Percentiles rank a stretch among this genome's conserved stretches.
Evolutionary conservation across 2,329 filamentous ascomycete species (phyloP).

Genomic region (Aspergillus pseudoviridinutans): DNA sequence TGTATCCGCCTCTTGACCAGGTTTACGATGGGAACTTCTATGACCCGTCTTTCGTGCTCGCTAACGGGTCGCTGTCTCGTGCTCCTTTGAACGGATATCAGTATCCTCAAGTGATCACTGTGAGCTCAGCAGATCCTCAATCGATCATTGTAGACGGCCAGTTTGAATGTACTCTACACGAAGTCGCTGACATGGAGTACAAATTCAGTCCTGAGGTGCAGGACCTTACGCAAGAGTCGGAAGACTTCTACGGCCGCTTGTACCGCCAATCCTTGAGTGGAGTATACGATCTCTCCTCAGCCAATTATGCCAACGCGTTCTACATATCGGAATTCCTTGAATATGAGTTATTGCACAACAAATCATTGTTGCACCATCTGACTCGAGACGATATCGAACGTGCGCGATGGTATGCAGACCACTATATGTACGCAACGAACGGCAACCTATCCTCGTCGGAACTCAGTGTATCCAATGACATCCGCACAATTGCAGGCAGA

Average conservation of each 20-base stretch:
- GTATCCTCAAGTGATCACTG: slow-evolving; percentile 49
- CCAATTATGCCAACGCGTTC: slow-evolving; percentile 51
- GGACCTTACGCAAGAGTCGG: slow-evolving; percentile 33
- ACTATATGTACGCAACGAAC: slow-evolving; percentile 46
- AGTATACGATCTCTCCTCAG: slow-evolving; percentile 35
- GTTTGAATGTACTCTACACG: slow-evolving; percentile 41
- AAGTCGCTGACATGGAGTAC: slow-evolving; percentile 38
- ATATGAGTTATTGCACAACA: slow-evolving; percentile 53
- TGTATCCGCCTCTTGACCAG: slow-evolving; percentile 51
- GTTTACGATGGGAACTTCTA: slow-evolving; percentile 30
- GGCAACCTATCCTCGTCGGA: slow-evolving; percentile 40
- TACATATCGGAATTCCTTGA: slow-evolving; percentile 54
- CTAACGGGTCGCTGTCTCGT: slow-evolving; percentile 47
- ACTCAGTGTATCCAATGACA: slow-evolving; percentile 20
- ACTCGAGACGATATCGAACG: slow-evolving; percentile 27
- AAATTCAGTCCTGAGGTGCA: slow-evolving; percentile 39
- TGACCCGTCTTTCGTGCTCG: slow-evolving; percentile 38
- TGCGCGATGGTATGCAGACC: slow-evolving; percentile 47
- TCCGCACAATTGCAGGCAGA: slow-evolving; percentile 41
- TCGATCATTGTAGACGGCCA: slow-evolving; percentile 50
- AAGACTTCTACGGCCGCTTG: slow-evolving; percentile 46
- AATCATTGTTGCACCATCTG: slow-evolving; percentile 33
- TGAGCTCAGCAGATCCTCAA: slow-evolving; percentile 45
- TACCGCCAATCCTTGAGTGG: slow-evolving; percentile 42
- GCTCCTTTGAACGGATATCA: slow-evolving; percentile 55